Percentiles rank a stretch among this genome's conserved stretches.
Evolutionary conservation across 2,329 filamentous ascomycete species (phyloP).

Genomic region (Dothistroma septosporum): DNA sequence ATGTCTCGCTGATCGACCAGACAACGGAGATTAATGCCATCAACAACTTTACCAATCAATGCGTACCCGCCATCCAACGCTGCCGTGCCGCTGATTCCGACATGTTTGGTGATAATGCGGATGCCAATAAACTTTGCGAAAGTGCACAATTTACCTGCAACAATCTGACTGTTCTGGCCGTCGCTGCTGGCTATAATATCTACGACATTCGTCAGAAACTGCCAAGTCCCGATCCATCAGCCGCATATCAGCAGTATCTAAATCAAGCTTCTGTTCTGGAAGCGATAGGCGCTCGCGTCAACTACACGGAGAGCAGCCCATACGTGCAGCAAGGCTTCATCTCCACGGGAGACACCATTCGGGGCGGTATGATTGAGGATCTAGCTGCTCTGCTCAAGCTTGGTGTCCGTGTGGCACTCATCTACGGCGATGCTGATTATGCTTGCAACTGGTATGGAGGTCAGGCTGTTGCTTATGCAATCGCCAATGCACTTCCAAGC

Average conservation of each 20-base stretch:
- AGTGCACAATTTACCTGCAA: conserved; percentile 21
- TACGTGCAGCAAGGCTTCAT: conserved; percentile 43
- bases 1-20: conserved; percentile 54
- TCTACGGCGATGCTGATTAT: conserved; percentile 62
- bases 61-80: conserved; percentile 27
- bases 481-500: conserved; percentile 22
- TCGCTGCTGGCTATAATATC: conserved; percentile 23
- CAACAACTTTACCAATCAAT: conserved; percentile 44
- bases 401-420: conserved; percentile 54
- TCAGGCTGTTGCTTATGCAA: conserved; percentile 20
- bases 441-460: conserved; percentile 60
- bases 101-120: conserved; percentile 23
- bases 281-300: conserved; percentile 50
- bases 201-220: conserved; percentile 52
- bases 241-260: conserved; percentile 49
- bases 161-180: conserved; percentile 22
- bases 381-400: conserved; percentile 40
- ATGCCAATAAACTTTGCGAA: conserved; percentile 22
- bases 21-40: conserved; percentile 46
- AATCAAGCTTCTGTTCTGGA: conserved; percentile 45
- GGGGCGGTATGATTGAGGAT: conserved; percentile 39
- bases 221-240: conserved; percentile 54
- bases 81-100: conserved; percentile 32
- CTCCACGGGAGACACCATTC: conserved; percentile 44
- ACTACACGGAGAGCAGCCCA: conserved; percentile 44